These are phyloP conservation scores for Penicillium thymicola DNA, from an alignment of 2,329 filamentous ascomycete species.

Conservation along the genomic window DNA sequence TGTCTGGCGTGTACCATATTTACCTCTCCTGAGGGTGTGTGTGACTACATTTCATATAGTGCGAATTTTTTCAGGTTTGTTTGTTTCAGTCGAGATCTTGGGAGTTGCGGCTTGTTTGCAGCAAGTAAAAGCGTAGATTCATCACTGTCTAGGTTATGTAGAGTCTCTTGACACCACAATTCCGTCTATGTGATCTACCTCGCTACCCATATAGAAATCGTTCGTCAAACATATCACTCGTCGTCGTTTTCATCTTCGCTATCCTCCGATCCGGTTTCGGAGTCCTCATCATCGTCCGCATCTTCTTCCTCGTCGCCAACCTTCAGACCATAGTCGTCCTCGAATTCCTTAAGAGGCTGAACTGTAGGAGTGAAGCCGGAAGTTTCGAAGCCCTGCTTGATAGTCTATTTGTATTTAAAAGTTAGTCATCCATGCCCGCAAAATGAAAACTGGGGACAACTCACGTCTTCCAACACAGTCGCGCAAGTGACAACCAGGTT, in stretches of 20 bases:
- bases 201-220: conserved; percentile 4
- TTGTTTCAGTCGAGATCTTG: not conserved
- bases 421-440: conserved; percentile 3
- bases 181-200: conserved; percentile 14
- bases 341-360: conserved; percentile 72
- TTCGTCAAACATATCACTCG: conserved; percentile 25
- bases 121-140: conserved; percentile 2
- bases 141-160: not conserved
- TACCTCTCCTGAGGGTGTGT: conserved; percentile 13
- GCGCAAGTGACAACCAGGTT: conserved; percentile 89
- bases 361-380: conserved; percentile 77
- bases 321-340: conserved; percentile 84
- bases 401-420: conserved; percentile 53
- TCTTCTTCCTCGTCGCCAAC: conserved; percentile 59
- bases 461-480: conserved; percentile 77
- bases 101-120: not conserved
- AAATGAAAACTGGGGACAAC: conserved; percentile 31
- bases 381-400: conserved; percentile 69
- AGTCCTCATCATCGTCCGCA: conserved; percentile 50
- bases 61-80: conserved; percentile 7
- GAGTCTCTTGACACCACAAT: conserved; percentile 2
- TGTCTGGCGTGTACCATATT: conserved; percentile 24
- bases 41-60: conserved; percentile 14
- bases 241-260: conserved; percentile 47
- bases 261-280: conserved; percentile 44